Conservation (phyloP, 305 asterid genomes). For the Fraxinus angustifolia region DNA sequence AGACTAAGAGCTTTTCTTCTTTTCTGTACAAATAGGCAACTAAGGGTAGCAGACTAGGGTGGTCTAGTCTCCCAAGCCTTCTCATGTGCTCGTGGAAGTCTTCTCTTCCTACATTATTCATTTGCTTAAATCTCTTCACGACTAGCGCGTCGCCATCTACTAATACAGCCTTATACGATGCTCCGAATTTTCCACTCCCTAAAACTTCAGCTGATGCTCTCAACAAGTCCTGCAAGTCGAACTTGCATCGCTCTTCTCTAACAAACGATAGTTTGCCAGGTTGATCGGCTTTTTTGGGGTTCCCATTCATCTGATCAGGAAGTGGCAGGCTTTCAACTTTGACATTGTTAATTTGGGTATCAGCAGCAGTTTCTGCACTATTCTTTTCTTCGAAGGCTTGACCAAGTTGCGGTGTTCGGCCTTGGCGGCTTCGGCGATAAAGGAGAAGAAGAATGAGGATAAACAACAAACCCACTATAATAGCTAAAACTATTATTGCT, state of each 20-base stretch:
- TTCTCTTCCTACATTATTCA: slow-evolving; percentile 62
- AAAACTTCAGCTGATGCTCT: slow-evolving; percentile 86
- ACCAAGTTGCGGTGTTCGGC: slow-evolving; percentile 27
- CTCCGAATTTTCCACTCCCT: slow-evolving; percentile 92
- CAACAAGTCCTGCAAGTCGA: slow-evolving; percentile 73
- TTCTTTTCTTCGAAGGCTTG: slow-evolving; percentile 1
- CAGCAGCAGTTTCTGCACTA: background rate
- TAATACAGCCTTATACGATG: slow-evolving; percentile 79
- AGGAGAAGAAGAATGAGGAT: slow-evolving; percentile 24
- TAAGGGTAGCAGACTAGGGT: slow-evolving; percentile 65
- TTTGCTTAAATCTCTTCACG: slow-evolving; percentile 78
- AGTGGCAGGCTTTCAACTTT: background rate
- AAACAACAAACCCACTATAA: slow-evolving; percentile 26
- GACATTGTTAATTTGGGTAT: background rate
- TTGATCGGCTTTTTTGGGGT: slow-evolving; percentile 25
- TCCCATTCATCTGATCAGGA: background rate
- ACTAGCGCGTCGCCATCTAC: slow-evolving; percentile 76
- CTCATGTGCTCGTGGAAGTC: slow-evolving; percentile 95
- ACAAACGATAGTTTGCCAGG: slow-evolving; percentile 61
- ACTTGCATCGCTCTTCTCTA: slow-evolving; percentile 56
- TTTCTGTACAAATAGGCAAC: slow-evolving; percentile 76
- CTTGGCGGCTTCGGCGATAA: slow-evolving; percentile 7
- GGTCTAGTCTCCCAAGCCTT: slow-evolving; percentile 64
- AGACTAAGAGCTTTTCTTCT: slow-evolving; percentile 82
- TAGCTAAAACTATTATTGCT: slow-evolving; percentile 15